Percentiles rank a stretch among this genome's conserved stretches.
These are phyloP conservation scores for Macaranga tanarius DNA, from an alignment of 441 rosid species.

Conservation along the genomic window DNA sequence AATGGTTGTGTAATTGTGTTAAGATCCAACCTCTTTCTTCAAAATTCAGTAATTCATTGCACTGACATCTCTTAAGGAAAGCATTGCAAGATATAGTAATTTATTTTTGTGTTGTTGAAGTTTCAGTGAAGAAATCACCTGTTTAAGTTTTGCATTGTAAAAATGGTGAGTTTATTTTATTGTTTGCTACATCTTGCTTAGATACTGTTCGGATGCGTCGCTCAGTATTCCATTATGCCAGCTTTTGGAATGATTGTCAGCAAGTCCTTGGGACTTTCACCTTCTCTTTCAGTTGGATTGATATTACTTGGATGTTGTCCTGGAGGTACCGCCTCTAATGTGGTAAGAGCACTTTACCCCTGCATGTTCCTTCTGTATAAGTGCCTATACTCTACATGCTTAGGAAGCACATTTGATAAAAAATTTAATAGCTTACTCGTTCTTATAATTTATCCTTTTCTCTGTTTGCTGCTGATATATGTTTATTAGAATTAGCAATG, in stretches of 20 bases:
- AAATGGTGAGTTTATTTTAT: not conserved
- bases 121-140: not conserved
- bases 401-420: not conserved
- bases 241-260: constrained; percentile 42
- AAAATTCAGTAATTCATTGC: not conserved
- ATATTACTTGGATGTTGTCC: constrained; percentile 64
- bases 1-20: not conserved
- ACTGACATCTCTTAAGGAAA: not conserved
- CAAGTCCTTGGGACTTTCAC: constrained; percentile 52
- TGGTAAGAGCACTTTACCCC: constrained; percentile 41
- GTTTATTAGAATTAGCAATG: not conserved
- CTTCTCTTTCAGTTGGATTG: constrained; percentile 63
- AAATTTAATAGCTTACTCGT: not conserved
- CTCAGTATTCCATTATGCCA: constrained; percentile 70
- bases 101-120: not conserved
- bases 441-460: not conserved
- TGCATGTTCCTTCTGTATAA: not conserved
- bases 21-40: not conserved
- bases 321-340: constrained; percentile 72
- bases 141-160: not conserved
- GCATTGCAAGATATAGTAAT: not conserved
- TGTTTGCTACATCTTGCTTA: constrained; percentile 26
- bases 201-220: constrained; percentile 62
- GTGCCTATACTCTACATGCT: not conserved
- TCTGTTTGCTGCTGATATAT: not conserved